Evolutionary conservation across 352 stramenopile species (phyloP).

Genomic region (Globisporangium middletonii): DNA sequence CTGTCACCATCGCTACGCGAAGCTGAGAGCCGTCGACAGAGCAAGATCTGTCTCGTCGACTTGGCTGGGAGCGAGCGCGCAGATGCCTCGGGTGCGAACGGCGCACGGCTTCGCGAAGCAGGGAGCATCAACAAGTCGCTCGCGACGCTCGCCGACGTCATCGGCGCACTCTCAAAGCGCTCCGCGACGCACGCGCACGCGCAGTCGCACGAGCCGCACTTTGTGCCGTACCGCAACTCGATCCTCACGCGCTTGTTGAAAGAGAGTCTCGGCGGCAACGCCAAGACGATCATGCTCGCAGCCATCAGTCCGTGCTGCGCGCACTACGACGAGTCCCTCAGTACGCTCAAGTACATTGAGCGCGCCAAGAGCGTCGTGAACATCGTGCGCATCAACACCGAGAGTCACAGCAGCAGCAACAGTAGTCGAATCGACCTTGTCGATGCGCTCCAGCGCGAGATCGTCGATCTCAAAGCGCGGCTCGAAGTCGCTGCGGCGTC

Average conservation of each 20-base stretch:
- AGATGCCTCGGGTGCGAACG: constrained; percentile 40
- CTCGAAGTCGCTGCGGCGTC: constrained; percentile 13
- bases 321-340: constrained; percentile 86
- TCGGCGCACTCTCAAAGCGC: constrained; percentile 57
- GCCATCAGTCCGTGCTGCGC: constrained; percentile 74
- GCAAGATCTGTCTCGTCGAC: constrained; percentile 72
- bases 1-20: too few relatives aligned
- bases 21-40: constrained; percentile 22
- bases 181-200: constrained; percentile 1
- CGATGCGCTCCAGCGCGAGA: constrained; percentile 28
- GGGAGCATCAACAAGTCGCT: constrained; percentile 82
- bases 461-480: constrained; percentile 34
- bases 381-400: constrained; percentile 26
- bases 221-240: constrained; percentile 88
- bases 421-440: constrained; percentile 17
- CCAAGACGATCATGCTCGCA: constrained; percentile 86
- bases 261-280: constrained; percentile 73
- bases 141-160: constrained; percentile 79
- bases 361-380: constrained; percentile 54
- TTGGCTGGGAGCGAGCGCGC: constrained; percentile 61
- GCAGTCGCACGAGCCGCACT: constrained; percentile 19
- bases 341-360: constrained; percentile 79
- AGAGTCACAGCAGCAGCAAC: constrained; percentile 1
- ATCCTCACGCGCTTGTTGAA: constrained; percentile 81
- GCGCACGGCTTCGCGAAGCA: constrained; percentile 56